Base-by-base conservation (phyloP, 2,329 filamentous ascomycete genomes). In the Botrytis elliptica region DNA sequence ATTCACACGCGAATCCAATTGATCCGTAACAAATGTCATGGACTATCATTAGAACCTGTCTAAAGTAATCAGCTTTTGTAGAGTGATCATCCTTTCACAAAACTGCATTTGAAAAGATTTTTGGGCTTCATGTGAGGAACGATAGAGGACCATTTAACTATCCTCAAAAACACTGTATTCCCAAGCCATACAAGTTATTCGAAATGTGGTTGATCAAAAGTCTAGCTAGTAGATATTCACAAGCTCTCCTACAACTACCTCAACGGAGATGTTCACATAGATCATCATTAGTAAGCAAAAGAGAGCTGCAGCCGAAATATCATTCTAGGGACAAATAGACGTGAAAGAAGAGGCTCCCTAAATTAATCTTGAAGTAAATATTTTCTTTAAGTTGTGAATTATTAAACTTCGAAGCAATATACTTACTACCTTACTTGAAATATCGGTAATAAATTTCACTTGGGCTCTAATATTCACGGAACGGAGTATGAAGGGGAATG, bases 191-290 rank as follows among this genome's bases (percentile, higher is more conserved):
- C 12, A n/a, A n/a, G 5, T 6, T 7, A 6, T 52, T 52, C 25
- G 4, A 52, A 52, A n/a, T 3, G 3, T 14, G 10, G n/a, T 52
- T 25, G 0, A n/a, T n/a, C 4, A 3, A 7, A 3, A 0, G 0
- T n/a, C 25, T n/a, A 52, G 12, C 25, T n/a, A n/a, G 2, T 14
- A 55, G 25, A 5, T n/a, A 16, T 14, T 3, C 25, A n/a, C 0
- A 7, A 52, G 0, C 4, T 1, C 49, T 14, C 6, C 10, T 14
- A n/a, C 49, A 7, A 52, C 4, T n/a, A 14, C 40, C 3, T 1
- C 1, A 49, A 25, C 9, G 10, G 22, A 49, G 5, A 9, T 49
- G 10, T 12, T 25, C 4, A 10, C 0, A 16, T 16, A 12, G 0
- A 49, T 14, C 22, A 52, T n/a, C 25, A 14, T 7, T 16, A 16